Percentiles rank a stretch among this genome's conserved stretches.
phyloP scores from a whole-genome alignment of 495 filamentous ascomycete species.

The Chaetomidium leptoderma region DNA sequence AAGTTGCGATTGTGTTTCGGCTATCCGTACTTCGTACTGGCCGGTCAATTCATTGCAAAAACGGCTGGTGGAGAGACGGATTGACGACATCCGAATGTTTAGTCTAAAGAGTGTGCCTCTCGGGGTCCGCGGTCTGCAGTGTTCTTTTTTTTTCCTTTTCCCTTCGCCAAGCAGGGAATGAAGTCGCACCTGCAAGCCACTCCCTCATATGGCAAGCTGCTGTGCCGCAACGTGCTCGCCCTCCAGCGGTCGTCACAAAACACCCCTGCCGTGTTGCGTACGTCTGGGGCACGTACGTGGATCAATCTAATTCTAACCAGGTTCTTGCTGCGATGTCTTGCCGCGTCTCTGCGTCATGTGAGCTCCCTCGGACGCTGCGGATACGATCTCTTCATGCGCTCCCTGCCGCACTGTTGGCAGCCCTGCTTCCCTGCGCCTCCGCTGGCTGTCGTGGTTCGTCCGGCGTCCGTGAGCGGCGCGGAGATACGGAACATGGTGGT shows the following conservation, averaged over 20 bases:
- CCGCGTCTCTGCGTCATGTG: conserved; percentile 17
- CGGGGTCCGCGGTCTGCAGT: no score
- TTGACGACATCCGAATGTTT: no score
- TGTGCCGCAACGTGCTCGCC: conserved; percentile 1
- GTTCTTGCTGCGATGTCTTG: neutral
- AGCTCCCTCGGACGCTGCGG: conserved; percentile 5
- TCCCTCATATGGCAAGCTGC: neutral
- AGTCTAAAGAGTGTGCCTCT: no score
- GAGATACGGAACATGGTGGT: neutral
- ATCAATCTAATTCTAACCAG: neutral
- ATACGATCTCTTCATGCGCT: neutral
- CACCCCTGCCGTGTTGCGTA: neutral
- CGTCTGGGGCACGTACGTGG: neutral
- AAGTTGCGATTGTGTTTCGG: no score
- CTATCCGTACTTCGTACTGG: no score
- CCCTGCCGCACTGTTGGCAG: conserved; percentile 1
- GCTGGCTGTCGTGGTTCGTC: neutral
- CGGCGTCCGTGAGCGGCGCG: neutral
- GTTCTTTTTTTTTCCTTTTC: no score
- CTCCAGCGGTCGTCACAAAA: neutral
- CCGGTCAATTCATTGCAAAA: no score
- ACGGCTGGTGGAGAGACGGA: no score
- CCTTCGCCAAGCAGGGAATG: no score
- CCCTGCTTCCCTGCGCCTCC: neutral
- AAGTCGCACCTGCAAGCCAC: no score